These are phyloP conservation scores for Thermothelomyces thermophilus DNA, from an alignment of 2,329 filamentous ascomycete genomes.

Conservation along the genomic window DNA sequence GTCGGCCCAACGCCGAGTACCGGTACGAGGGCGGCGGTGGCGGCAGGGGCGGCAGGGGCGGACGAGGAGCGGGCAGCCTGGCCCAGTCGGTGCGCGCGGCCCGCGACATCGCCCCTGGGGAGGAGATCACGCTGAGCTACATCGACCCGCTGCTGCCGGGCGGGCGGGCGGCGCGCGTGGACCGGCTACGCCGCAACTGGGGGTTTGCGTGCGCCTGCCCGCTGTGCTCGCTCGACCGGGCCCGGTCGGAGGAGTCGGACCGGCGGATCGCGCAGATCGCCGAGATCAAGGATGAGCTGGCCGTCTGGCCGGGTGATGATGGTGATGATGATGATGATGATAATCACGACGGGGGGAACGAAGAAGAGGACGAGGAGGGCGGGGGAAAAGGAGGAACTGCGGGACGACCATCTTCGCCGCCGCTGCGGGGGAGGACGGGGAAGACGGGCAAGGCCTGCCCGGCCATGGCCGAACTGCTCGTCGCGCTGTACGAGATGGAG, in stretches of 20 bases:
- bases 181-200: constrained; percentile 31
- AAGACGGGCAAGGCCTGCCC: constrained; percentile 29
- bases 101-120: constrained; percentile 35
- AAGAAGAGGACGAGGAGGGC: not conserved
- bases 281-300: constrained; percentile 28
- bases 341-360: not conserved
- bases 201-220: constrained; percentile 37
- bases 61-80: constrained; percentile 29
- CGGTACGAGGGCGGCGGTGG: constrained; percentile 32
- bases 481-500: constrained; percentile 37
- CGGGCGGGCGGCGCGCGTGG: constrained; percentile 27
- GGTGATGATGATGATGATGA: not conserved
- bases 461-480: constrained; percentile 34
- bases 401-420: no score
- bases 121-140: constrained; percentile 40
- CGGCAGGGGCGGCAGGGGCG: no score
- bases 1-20: constrained; percentile 40
- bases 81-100: constrained; percentile 35
- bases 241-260: constrained; percentile 32
- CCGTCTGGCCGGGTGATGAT: constrained; percentile 25
- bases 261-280: constrained; percentile 32
- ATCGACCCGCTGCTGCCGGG: constrained; percentile 30
- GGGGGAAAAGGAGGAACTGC: not conserved
- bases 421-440: not conserved
- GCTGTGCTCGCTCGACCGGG: constrained; percentile 30